Conservation (phyloP, 139 green algal species). For the Pseudopediastrum boryanum region DNA sequence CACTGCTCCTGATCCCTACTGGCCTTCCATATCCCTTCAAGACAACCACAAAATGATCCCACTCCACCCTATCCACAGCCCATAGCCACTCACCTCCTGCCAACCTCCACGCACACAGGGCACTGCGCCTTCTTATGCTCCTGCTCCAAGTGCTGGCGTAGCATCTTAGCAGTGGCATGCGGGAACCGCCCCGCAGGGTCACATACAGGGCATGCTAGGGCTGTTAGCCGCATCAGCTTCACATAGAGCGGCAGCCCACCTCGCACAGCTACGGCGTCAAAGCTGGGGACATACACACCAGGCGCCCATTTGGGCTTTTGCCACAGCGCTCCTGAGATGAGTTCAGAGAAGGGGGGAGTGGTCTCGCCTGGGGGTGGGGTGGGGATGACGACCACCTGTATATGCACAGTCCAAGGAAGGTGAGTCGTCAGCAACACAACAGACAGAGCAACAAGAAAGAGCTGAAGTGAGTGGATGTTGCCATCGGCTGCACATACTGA, state of each 20-base stretch:
- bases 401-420: too few relatives aligned
- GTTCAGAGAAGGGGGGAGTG: background rate
- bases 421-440: too few relatives aligned
- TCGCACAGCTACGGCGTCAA: background rate
- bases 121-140: too few relatives aligned
- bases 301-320: slow-evolving; percentile 27
- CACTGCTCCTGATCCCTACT: too few relatives aligned
- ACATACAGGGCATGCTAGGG: background rate
- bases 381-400: slow-evolving; percentile 19
- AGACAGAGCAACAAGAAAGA: too few relatives aligned
- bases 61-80: background rate
- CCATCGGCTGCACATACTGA: too few relatives aligned
- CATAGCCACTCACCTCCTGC: background rate
- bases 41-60: slow-evolving; percentile 1
- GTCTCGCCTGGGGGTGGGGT: background rate
- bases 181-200: background rate
- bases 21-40: too few relatives aligned
- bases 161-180: too few relatives aligned
- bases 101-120: background rate
- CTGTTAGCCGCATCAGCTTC: slow-evolving; percentile 21
- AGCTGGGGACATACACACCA: background rate
- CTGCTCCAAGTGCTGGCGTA: too few relatives aligned
- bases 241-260: slow-evolving; percentile 23
- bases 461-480: too few relatives aligned
- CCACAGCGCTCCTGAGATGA: background rate